Evolutionary conservation across 106 monocot species (phyloP), one percentile per base, ranked within the genome.

Genomic region (Phalaenopsis aphrodite): DNA sequence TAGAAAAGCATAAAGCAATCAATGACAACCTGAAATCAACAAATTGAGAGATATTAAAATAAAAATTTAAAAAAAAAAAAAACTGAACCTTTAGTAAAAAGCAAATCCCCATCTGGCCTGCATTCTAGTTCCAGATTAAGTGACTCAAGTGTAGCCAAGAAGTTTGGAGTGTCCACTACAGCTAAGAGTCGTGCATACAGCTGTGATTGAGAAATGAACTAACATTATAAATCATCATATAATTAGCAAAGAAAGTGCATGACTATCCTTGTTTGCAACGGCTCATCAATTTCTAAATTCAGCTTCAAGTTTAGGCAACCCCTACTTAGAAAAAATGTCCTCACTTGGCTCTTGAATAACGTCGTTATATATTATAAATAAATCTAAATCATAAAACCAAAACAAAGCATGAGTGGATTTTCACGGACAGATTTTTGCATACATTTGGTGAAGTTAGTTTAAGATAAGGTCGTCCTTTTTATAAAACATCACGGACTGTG

Each of bases 151-250:
- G 88, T 89, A 58, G 24, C 37, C 5, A 86, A 84, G 81, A 99
- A 99, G 78, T 75, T 87, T 71, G 87, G 78, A 67, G 84, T 88
- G 66, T 93, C 88, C 3, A 86, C 98, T 73, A 87, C 87, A 71
- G 86, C 80, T 56, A 85, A 69, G 73, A 97, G 90, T 17, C 88
- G 90, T 37, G 52, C 68, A 86, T 94, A 86, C 21, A 97, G 77
- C 97, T 97, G 90, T 24, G 87, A 67, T 57, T 56, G 23, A 82
- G 46, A 69, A 66, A 67, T 15, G 36, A 41, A 79, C 69, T 30
- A 30, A 41, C 23, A 11, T 42, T 69, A 81, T 5, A 14, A 15
- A 78, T 72, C 73, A 56, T 57, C 55, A 64, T 56, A 57, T 79
- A 15, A 56, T 57, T 39, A 72, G 5, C 49, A 68, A 36, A 75